Evolutionary conservation across 2,329 filamentous ascomycete genomes (phyloP).

Genomic region (Colletotrichum plurivorum): DNA sequence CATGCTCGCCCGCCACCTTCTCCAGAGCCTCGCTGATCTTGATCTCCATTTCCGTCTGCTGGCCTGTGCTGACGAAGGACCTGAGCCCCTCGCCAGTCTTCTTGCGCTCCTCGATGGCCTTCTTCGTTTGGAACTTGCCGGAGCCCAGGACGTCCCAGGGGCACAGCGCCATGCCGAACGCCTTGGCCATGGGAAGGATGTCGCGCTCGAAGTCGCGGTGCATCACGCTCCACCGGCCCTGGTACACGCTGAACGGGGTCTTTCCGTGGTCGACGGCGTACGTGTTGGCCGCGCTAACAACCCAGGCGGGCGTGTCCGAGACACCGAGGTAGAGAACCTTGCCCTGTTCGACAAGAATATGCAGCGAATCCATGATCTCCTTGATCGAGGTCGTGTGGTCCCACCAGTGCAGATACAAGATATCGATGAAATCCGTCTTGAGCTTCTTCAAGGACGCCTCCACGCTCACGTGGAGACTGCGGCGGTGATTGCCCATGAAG

Average conservation of each 20-base stretch:
- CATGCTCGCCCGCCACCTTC: constrained; percentile 70
- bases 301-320: constrained; percentile 57
- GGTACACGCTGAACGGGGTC: constrained; percentile 56
- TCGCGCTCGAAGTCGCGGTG: constrained; percentile 56
- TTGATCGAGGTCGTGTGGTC: constrained; percentile 57
- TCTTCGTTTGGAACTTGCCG: constrained; percentile 63
- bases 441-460: constrained; percentile 60
- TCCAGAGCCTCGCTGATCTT: constrained; percentile 71
- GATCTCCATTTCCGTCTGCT: constrained; percentile 62
- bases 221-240: constrained; percentile 55
- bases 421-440: constrained; percentile 59
- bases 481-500: constrained; percentile 58
- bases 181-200: constrained; percentile 57
- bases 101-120: constrained; percentile 49
- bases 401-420: constrained; percentile 62
- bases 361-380: constrained; percentile 59
- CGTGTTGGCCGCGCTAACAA: constrained; percentile 55
- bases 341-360: constrained; percentile 56
- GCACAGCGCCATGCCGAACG: constrained; percentile 64
- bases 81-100: constrained; percentile 56
- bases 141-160: constrained; percentile 74
- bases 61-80: constrained; percentile 42
- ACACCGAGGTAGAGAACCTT: constrained; percentile 59
- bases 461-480: constrained; percentile 57
- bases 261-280: constrained; percentile 53